These are phyloP conservation scores for Aspergillus tubingensis DNA, from an alignment of 2,329 filamentous ascomycete species.

Conservation along the genomic window DNA sequence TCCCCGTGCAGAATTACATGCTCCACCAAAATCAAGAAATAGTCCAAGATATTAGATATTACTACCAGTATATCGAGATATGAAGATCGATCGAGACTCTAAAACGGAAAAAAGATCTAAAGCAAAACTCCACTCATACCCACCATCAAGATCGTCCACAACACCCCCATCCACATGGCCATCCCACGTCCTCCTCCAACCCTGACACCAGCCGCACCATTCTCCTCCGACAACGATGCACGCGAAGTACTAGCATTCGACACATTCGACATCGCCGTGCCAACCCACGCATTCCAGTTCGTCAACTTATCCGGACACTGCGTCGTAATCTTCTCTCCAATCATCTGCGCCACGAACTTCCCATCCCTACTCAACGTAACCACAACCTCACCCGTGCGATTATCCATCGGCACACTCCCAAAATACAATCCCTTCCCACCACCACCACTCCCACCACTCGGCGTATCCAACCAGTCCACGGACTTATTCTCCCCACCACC, in stretches of 20 bases:
- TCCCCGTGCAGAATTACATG: background rate
- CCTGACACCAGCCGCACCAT: background rate
- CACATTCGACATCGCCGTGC: constrained; percentile 20
- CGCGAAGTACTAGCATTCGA: background rate
- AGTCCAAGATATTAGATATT: background rate
- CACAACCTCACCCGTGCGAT: constrained; percentile 25
- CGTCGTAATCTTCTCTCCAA: constrained; percentile 26
- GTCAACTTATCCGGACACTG: constrained; percentile 25
- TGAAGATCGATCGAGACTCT: background rate
- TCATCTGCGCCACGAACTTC: constrained; percentile 23
- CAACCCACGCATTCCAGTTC: constrained; percentile 45
- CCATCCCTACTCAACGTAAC: constrained; percentile 30
- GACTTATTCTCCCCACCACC: constrained; percentile 30
- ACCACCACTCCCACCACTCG: constrained; percentile 30
- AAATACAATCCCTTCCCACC: constrained; percentile 38
- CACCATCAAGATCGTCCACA: background rate
- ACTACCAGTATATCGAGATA: background rate
- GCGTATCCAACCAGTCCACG: constrained; percentile 29
- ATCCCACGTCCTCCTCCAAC: background rate
- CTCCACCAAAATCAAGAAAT: background rate
- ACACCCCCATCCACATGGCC: background rate
- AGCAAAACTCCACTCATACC: background rate
- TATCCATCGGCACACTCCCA: constrained; percentile 30
- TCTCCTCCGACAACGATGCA: background rate
- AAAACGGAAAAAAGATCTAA: background rate